Conservation (phyloP, 345 rosid species). For the Microthlaspi erraticum region DNA sequence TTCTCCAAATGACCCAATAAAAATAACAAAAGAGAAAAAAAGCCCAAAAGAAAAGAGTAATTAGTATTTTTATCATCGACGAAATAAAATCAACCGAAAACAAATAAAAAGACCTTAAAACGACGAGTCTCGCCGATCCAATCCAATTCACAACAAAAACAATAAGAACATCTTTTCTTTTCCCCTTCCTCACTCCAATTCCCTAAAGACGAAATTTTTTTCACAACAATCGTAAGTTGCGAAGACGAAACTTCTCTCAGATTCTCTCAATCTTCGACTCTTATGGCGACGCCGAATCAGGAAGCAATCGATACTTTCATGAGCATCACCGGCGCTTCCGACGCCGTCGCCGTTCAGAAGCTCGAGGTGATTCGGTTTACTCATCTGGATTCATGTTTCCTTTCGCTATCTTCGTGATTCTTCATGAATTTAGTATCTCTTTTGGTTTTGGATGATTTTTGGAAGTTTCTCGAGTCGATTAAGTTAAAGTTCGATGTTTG, state of each 20-base stretch:
- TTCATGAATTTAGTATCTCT: background rate
- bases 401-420: background rate
- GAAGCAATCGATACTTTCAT: slow-evolving; percentile 85
- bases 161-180: slow-evolving; percentile 10
- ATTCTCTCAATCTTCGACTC: slow-evolving; percentile 5
- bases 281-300: slow-evolving; percentile 78
- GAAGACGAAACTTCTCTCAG: slow-evolving; percentile 23
- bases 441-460: background rate
- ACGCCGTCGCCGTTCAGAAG: slow-evolving; percentile 66
- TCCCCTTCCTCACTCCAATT: slow-evolving; percentile 35
- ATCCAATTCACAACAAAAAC: slow-evolving; percentile 28
- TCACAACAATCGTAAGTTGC: slow-evolving; percentile 1
- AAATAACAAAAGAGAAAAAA: too few relatives aligned
- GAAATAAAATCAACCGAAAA: too few relatives aligned
- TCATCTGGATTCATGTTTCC: slow-evolving; percentile 3
- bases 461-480: slow-evolving; percentile 20
- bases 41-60: too few relatives aligned
- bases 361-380: slow-evolving; percentile 61
- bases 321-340: slow-evolving; percentile 83
- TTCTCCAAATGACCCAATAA: too few relatives aligned
- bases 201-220: background rate
- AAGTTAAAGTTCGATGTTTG: slow-evolving; percentile 12
- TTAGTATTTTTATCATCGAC: too few relatives aligned
- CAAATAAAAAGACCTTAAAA: background rate
- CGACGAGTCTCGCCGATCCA: slow-evolving; percentile 38